Percentiles rank a stretch among this genome's conserved stretches.
Conservation (phyloP, 2,329 filamentous ascomycete genomes). For the Phyllosticta citrichinensis region DNA sequence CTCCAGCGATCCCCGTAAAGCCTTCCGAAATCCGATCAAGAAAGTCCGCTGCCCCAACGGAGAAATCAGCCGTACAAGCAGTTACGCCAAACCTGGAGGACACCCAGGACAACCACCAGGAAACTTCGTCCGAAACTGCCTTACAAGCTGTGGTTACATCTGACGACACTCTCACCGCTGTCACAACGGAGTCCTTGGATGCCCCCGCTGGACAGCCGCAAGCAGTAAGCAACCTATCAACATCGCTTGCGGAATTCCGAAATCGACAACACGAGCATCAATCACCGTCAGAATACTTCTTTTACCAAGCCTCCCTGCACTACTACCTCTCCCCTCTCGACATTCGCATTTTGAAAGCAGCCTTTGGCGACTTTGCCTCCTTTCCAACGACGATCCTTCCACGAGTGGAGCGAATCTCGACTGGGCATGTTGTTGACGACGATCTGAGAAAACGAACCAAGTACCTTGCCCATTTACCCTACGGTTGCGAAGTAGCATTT, state of each 20-base stretch:
- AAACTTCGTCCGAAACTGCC: background rate
- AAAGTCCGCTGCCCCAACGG: constrained; percentile 25
- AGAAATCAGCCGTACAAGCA: background rate
- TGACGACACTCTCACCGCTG: background rate
- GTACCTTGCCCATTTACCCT: constrained; percentile 76
- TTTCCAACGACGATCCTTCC: constrained; percentile 83
- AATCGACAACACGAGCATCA: constrained; percentile 32
- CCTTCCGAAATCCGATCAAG: constrained; percentile 39
- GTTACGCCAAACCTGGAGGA: background rate
- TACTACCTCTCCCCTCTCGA: constrained; percentile 85
- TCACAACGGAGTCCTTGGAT: background rate
- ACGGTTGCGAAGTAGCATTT: constrained; percentile 85
- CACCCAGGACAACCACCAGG: background rate
- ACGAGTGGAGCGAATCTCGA: constrained; percentile 79
- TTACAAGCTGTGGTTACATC: background rate
- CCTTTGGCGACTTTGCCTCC: constrained; percentile 70
- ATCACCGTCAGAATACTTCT: constrained; percentile 57
- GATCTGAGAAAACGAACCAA: constrained; percentile 73
- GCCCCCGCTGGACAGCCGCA: background rate
- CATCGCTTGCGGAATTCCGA: constrained; percentile 7
- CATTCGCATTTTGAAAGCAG: constrained; percentile 82
- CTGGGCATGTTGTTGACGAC: constrained; percentile 80
- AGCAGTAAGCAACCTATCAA: constrained; percentile 6
- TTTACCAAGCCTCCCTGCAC: constrained; percentile 79
- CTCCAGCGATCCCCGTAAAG: constrained; percentile 44